phyloP scores from a whole-genome alignment of 768 basidiomycete species.

The Russula compacta region DNA sequence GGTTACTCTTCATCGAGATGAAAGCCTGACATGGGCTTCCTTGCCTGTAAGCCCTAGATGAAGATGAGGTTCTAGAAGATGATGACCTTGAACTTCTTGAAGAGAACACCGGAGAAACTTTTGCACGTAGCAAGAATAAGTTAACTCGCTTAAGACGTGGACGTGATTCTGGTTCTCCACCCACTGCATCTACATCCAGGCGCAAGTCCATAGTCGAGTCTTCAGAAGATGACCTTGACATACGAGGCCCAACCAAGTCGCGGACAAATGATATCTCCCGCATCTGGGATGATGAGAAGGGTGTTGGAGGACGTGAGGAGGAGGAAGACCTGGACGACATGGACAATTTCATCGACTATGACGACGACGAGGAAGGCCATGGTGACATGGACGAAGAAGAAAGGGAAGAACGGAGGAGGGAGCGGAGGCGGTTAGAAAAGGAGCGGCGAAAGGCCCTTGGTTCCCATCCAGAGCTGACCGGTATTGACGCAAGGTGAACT shows the following conservation, averaged over 20 bases:
- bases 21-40: conserved; percentile 4
- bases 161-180: conserved; percentile 62
- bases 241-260: conserved; percentile 42
- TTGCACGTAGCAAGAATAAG: conserved; percentile 46
- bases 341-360: conserved; percentile 70
- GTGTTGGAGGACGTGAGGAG: conserved; percentile 37
- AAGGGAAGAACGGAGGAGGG: conserved; percentile 63
- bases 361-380: conserved; percentile 50
- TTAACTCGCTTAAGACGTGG: conserved; percentile 70
- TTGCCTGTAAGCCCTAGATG: conserved; percentile 34
- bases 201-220: conserved; percentile 55
- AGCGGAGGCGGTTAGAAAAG: conserved; percentile 54
- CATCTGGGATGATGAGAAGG: conserved; percentile 80
- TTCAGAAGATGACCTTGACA: conserved; percentile 66
- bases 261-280: conserved; percentile 52
- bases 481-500: conserved; percentile 76
- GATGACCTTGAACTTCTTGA: conserved; percentile 74
- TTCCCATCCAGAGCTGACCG: conserved; percentile 61
- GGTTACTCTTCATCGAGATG: conserved; percentile 6
- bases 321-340: conserved; percentile 69
- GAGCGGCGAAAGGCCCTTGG: conserved; percentile 60
- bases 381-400: conserved; percentile 65
- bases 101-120: conserved; percentile 78
- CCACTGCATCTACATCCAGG: conserved; percentile 51
- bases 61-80: conserved; percentile 67